Base-by-base conservation (phyloP, 495 filamentous ascomycete genomes). In the Penicillium daleae region DNA sequence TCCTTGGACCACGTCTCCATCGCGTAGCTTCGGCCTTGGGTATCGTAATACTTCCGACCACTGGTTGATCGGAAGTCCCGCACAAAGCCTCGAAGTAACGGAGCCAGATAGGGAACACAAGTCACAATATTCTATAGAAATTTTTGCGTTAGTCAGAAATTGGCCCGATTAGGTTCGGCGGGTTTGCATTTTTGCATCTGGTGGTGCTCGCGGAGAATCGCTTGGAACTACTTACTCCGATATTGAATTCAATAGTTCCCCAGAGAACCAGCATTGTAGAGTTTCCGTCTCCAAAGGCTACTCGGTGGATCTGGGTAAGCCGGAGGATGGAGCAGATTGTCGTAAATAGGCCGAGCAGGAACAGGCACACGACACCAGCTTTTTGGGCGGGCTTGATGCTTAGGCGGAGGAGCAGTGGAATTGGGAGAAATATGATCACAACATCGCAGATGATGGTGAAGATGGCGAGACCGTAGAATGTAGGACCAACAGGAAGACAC, bases 181-280 rank as follows among this genome's bases (percentile, higher is more conserved):
- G 21, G 1, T 12, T 46, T 24, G 42, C n/a, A 24, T 29, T 37
- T 48, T 39, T 35, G 39, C 39, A 42, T 42, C 12, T 39, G 35
- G 17, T 44, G 40, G 19, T 44, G 40, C 4, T 19, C 17, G 4
- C 17, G 0, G 19, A 19, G 7, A 10, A n/a, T 56, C 21, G 52
- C 13, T 12, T 39, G 12, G 32, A 57, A 27, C 51, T 52, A 67
- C 73, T 48, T 73, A 78, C 77, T 39, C 85, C 84, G 51, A 85
- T 74, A 64, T 86, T 86, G 67, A 87, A 80, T 63, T 86, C 84
- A 53, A 87, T 84, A 6, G 81, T 81, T 2, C 84, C 84, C 83
- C 82, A 86, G 1, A 86, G 66, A 6, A 87, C 78, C 13, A 87
- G 75, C 79, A 85, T 80, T 2, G 85, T 86, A 6, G 82, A 83